phyloP scores from a whole-genome alignment of 495 filamentous ascomycete genomes.

The Penicillium simplicissimum region DNA sequence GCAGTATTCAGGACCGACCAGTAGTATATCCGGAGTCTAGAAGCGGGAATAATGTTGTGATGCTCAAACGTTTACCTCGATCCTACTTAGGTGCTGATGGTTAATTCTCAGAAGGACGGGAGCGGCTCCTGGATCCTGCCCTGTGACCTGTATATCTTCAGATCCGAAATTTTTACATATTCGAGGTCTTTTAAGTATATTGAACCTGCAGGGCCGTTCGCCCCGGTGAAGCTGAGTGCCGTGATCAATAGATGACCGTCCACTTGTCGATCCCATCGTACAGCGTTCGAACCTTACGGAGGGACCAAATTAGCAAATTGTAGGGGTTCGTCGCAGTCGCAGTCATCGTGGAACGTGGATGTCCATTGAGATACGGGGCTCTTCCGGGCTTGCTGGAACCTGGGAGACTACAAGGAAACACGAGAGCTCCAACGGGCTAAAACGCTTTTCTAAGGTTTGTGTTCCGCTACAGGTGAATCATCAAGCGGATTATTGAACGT shows the following conservation, averaged over 20 bases:
- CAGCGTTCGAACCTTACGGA: constrained; percentile 4
- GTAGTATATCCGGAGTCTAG: background rate
- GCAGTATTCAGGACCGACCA: background rate
- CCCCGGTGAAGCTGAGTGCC: background rate
- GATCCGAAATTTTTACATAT: no score
- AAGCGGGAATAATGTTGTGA: no score
- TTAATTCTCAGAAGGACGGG: no score
- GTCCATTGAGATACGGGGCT: background rate
- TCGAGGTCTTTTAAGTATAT: no score
- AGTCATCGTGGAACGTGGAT: background rate
- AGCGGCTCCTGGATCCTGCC: no score
- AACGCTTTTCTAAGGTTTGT: background rate
- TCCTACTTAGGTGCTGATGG: no score
- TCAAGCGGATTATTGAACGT: no score
- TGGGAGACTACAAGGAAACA: background rate
- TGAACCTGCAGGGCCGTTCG: no score
- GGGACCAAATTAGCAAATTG: background rate
- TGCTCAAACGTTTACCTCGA: no score
- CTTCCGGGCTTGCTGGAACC: no score
- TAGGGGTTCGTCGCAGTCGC: background rate
- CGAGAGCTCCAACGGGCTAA: background rate
- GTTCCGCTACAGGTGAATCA: background rate
- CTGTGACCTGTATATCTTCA: no score
- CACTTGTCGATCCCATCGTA: constrained; percentile 12
- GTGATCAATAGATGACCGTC: constrained; percentile 5